Base-by-base conservation (phyloP, 2,329 filamentous ascomycete genomes). In the Volutella citrinella region DNA sequence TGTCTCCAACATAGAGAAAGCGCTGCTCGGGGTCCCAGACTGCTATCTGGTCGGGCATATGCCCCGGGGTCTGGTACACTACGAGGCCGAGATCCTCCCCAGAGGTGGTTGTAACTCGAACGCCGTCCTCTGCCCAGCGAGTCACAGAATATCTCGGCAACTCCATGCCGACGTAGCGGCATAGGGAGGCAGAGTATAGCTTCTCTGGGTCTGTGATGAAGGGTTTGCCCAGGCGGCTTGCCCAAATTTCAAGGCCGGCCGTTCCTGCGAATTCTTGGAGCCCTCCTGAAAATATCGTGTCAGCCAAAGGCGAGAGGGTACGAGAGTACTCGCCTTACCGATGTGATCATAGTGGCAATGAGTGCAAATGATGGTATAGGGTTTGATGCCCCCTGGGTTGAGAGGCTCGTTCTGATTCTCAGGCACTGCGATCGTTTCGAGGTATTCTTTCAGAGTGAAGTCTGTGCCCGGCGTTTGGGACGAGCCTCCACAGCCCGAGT, bases 291-390 rank as follows among this genome's bases (percentile, higher is more conserved):
- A 58, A n/a, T n/a, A n/a, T n/a, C n/a, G n/a, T n/a, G n/a, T n/a
- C n/a, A n/a, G n/a, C n/a, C n/a, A n/a, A n/a, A n/a, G n/a, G n/a
- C n/a, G n/a, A n/a, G n/a, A n/a, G n/a, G n/a, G n/a, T n/a, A n/a
- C n/a, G n/a, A n/a, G n/a, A n/a, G n/a, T n/a, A n/a, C n/a, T n/a
- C n/a, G n/a, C n/a, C 52, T 16, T 27, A 52, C 51, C 51, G 6
- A 62, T 62, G 29, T 63, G 59, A 30, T 72, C 68, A 42, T 63
- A 70, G 38, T 72, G 68, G 42, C 69, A 72, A 42, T 72, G 68
- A 2, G 63, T 64, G 43, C 60, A 62, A 27, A 72, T 59, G 12
- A 71, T 59, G 7, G 62, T 43, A 40, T 72, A 72, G 34, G 28
- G 19, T 34, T 52, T 60, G 8, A 27, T 23, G 1, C 53, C 54